Base-by-base conservation (phyloP, 495 filamentous ascomycete genomes). In the Achaetomiella virescens region DNA sequence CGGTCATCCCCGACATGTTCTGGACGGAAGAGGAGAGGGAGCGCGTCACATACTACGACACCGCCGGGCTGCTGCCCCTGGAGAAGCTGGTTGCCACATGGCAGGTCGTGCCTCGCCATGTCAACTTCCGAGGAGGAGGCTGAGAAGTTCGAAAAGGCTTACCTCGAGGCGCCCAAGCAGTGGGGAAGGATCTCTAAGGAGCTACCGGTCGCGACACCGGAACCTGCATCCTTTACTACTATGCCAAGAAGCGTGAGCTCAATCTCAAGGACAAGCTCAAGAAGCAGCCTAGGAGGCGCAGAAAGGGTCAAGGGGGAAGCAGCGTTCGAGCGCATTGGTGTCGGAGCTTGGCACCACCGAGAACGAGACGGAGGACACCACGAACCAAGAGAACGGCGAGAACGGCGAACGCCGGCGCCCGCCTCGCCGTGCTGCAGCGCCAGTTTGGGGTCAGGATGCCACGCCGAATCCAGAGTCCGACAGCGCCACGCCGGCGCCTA, bases 171-270 rank as follows among this genome's bases (percentile, higher is more conserved):
- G 54, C 91, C 92, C 0, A 98, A 98, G 79, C 87, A 89, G 67
- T 98, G 90, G 87, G 87, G 89, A 44, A 87, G 86, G 64, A 91
- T 98, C 52, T 88, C 92, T 2, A 83, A 86, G 22, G 76, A 79
- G 21, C 67, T 96, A 12, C 78, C 11, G 76, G 80, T 20, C 84
- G 91, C 17, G 84, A 86, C 60, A 93, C 87, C 71, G 83, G 87
- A 60, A 84, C 91, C 46, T 95, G 89, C 66, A 97, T 98, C 60
- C 78, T 90, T 60, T 95, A 97, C 68, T 97, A 98, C 68, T 98
- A 98, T 69, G 81, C 91, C 58, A 96, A 87, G 53, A 98, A 98
- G 70, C 84, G 88, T 63, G 80, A 84, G 54, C 83, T 84, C 22
- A 90, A 89, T 54, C 92, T 96, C 63, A 95, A 96, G 70, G 86